These are phyloP conservation scores for Jasminum sambac DNA, from an alignment of 257 asterid species.

Conservation along the genomic window DNA sequence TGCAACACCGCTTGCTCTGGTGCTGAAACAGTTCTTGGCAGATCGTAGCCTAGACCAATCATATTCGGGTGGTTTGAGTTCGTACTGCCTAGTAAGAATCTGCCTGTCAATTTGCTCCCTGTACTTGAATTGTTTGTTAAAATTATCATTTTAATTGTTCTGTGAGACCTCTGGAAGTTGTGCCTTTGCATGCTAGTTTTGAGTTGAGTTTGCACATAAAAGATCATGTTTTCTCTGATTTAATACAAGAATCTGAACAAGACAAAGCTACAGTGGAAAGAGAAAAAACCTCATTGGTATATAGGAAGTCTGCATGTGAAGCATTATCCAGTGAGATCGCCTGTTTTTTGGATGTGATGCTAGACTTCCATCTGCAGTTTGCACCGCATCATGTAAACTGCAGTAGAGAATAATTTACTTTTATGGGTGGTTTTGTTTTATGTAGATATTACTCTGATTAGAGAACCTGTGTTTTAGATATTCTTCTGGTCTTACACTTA, in stretches of 20 bases:
- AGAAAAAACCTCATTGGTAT: background rate
- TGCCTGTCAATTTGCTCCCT: slow-evolving; percentile 19
- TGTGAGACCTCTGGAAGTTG: background rate
- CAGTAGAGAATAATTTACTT: background rate
- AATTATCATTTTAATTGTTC: background rate
- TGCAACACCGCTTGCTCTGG: slow-evolving; percentile 85
- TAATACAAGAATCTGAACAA: background rate
- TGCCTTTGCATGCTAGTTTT: background rate
- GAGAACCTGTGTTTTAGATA: no score
- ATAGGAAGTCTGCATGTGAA: background rate
- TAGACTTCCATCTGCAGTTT: no score
- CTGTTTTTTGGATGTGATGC: no score
- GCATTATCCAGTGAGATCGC: background rate
- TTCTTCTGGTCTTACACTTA: no score
- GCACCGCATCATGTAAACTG: background rate
- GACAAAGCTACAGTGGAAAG: background rate
- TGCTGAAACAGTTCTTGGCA: slow-evolving; percentile 94
- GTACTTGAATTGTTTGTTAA: background rate
- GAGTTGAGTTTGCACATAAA: background rate
- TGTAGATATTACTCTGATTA: no score
- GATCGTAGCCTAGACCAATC: slow-evolving; percentile 98
- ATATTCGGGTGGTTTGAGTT: slow-evolving; percentile 97
- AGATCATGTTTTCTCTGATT: background rate
- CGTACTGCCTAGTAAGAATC: slow-evolving; percentile 81
- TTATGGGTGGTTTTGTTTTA: no score